Conservation (phyloP, 2,329 filamentous ascomycete species). For the Alternaria viburni region DNA sequence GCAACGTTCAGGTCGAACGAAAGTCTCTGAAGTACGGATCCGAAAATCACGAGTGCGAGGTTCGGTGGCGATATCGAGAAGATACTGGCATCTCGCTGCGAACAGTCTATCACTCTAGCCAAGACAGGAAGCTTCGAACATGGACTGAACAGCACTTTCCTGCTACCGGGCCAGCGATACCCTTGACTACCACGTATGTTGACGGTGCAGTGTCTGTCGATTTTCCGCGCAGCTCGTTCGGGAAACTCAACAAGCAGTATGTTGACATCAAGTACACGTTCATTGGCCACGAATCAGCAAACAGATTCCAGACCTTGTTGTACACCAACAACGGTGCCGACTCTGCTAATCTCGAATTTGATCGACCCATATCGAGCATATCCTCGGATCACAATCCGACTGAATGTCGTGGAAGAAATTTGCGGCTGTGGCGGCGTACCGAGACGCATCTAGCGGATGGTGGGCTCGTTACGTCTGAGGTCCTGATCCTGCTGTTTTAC, state of each 20-base stretch:
- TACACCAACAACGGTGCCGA: slow-evolving; percentile 43
- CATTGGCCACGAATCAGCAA: slow-evolving; percentile 13
- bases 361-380: slow-evolving; percentile 30
- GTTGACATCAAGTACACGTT: slow-evolving; percentile 41
- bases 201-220: slow-evolving; percentile 40
- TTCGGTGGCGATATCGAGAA: slow-evolving; percentile 38
- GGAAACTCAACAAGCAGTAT: slow-evolving; percentile 33
- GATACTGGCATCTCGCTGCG: slow-evolving; percentile 36
- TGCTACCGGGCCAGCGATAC: slow-evolving; percentile 38
- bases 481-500: slow-evolving; percentile 38
- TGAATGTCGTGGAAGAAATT: slow-evolving; percentile 39
- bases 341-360: slow-evolving; percentile 33
- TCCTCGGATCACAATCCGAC: slow-evolving; percentile 36
- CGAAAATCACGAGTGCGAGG: slow-evolving; percentile 29
- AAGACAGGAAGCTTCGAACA: slow-evolving; percentile 20
- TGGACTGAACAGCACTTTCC: slow-evolving; percentile 41
- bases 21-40: slow-evolving; percentile 12
- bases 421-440: slow-evolving; percentile 35
- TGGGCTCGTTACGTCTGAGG: slow-evolving; percentile 22
- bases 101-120: slow-evolving; percentile 29
- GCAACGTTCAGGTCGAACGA: slow-evolving; percentile 38
- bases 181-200: slow-evolving; percentile 34
- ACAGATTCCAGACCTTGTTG: slow-evolving; percentile 38
- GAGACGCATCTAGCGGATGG: slow-evolving; percentile 25
- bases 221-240: slow-evolving; percentile 37